Conservation (phyloP, 2,329 filamentous ascomycete species). For the Ceratocystis destructans region DNA sequence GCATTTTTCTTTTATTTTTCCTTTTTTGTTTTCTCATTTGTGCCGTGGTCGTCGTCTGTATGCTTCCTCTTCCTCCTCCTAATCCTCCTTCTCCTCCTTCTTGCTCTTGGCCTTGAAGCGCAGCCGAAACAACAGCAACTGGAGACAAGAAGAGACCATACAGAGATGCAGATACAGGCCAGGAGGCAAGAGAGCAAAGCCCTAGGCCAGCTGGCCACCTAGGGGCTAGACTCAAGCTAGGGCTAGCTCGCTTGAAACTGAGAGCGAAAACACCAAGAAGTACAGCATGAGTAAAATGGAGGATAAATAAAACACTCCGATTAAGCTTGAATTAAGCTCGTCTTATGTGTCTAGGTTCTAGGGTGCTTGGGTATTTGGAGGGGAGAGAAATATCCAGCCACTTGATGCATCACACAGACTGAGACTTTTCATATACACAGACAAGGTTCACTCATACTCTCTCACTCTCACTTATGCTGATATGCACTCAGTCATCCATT, state of each 20-base stretch:
- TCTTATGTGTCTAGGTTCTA: not conserved
- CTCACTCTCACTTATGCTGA: no score
- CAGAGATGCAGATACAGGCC: not conserved
- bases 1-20: not conserved
- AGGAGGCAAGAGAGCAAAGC: no score
- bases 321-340: constrained; percentile 6
- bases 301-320: not conserved
- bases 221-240: no score
- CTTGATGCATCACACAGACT: not conserved
- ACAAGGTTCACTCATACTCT: no score
- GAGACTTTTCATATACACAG: no score
- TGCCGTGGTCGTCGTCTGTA: not conserved
- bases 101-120: not conserved
- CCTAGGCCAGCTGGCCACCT: no score
- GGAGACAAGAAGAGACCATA: not conserved
- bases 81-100: not conserved
- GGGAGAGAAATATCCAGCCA: not conserved
- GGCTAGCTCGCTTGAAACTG: no score
- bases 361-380: not conserved
- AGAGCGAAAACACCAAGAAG: no score
- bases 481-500: no score
- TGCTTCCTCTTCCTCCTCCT: not conserved
- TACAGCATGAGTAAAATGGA: no score
- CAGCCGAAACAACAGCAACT: not conserved
- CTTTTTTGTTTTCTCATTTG: not conserved